Evolutionary conservation across 129 eudicot genomes (phyloP), one percentile per base, ranked within the genome.

Genomic region (Helianthus tuberosus): DNA sequence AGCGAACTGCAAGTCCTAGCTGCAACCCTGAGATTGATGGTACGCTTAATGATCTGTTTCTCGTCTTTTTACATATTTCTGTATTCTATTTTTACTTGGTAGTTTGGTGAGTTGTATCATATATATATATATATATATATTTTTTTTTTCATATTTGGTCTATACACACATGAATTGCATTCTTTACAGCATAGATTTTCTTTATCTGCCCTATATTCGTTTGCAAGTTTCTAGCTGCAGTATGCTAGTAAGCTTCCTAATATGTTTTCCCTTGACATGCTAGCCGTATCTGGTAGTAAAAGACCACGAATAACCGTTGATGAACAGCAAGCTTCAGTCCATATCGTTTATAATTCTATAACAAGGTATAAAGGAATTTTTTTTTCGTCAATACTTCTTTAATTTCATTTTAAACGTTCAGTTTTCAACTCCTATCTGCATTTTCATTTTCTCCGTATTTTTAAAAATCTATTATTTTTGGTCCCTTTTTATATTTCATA

Each of bases 251-350:
- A 36, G 63, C 70, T 69, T 69, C 73, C 68, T 84, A 64, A 81
- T 80, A 55, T 79, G 73, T 74, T 73, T 83, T 59, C 86, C 84
- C 53, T 80, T 80, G 63, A 52, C 64, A 61, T 83, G 71, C 72
- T 77, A 90, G 96, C 89, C 47, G 58, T 82, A 55, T 78, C 84
- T 72, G 94, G 90, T 63, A 88, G 69, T 76, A 91, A 94, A 91
- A 94, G 94, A 87, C 86, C 96, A 39, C 90, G 96, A 71, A 67
- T 71, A 72, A 73, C 89, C 75, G 76, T 75, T 73, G 89, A 91
- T 80, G 97, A 83, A 77, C 86, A 82, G 81, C 96, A 84, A 82
- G 88, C 99, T 70, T 88, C 97, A 51, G 93, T 94, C 65, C 88
- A 74, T 80, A 89, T 94, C 52, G 67, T 52, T 66, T 94, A 88